Percentiles rank a stretch among this genome's conserved stretches.
These are phyloP conservation scores for Plenodomus tracheiphilus DNA, from an alignment of 2,329 filamentous ascomycete species.

Conservation along the genomic window DNA sequence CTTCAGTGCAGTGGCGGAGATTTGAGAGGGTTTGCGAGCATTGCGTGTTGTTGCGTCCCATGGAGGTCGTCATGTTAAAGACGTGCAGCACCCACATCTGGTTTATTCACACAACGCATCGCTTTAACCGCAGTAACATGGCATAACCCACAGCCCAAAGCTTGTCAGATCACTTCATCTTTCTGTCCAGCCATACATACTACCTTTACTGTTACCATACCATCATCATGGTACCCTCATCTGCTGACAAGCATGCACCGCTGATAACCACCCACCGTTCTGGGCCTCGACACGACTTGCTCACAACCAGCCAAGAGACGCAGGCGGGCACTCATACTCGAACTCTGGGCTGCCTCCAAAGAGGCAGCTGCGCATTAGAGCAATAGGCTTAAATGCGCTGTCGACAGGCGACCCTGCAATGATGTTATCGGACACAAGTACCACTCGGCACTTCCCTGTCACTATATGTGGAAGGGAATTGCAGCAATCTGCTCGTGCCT, in stretches of 20 bases:
- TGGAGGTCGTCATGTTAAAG: background rate
- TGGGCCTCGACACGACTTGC: background rate
- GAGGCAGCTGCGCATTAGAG: background rate
- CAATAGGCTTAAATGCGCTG: background rate
- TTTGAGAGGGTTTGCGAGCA: slow-evolving; percentile 1
- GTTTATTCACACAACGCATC: too few species aligned
- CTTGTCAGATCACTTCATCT: too few species aligned
- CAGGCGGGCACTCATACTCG: background rate
- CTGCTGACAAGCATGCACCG: too few species aligned
- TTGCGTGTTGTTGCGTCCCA: background rate
- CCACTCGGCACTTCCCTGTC: slow-evolving; percentile 4
- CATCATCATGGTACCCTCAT: too few species aligned
- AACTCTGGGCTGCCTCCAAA: background rate
- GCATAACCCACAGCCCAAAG: too few species aligned
- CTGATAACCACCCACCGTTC: too few species aligned
- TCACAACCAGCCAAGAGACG: background rate
- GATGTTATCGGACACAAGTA: slow-evolving; percentile 12
- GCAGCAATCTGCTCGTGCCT: background rate
- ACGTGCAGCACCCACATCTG: too few species aligned
- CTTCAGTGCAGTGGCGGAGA: background rate
- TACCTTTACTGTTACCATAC: too few species aligned
- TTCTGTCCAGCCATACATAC: too few species aligned
- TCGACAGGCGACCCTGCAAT: slow-evolving; percentile 17
- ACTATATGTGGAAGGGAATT: background rate
- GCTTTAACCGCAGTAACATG: too few species aligned